A percentile compares a stretch with the other conserved stretches of the same genome.
Evolutionary conservation across 2,329 filamentous ascomycete genomes (phyloP).

Genomic region (Chaetomium sp.): DNA sequence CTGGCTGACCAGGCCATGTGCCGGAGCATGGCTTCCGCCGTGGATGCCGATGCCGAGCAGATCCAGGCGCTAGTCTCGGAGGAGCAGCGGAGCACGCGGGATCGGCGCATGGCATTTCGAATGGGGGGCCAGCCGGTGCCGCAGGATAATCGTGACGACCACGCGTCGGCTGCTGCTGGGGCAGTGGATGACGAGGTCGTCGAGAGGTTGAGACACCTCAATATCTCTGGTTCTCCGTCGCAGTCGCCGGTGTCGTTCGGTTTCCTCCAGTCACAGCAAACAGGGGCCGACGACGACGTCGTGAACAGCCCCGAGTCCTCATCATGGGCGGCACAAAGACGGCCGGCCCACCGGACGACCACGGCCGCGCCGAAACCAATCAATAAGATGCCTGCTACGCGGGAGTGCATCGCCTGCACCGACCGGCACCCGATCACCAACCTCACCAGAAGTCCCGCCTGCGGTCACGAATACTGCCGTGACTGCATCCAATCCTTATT

Average conservation of each 20-base stretch:
- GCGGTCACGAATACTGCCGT: constrained; percentile 46
- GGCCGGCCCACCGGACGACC: too few relatives aligned
- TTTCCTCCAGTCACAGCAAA: background rate
- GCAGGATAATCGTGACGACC: background rate
- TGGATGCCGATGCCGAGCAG: constrained; percentile 10
- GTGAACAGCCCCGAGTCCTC: constrained; percentile 12
- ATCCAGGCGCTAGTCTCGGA: constrained; percentile 6
- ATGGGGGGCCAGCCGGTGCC: background rate
- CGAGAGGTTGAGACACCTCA: background rate
- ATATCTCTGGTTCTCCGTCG: background rate
- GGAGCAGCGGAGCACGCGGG: constrained; percentile 13
- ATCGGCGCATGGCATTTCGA: constrained; percentile 14
- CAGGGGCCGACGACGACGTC: background rate
- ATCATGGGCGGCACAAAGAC: constrained; percentile 4
- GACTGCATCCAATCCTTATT: constrained; percentile 43
- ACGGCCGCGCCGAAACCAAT: too few relatives aligned
- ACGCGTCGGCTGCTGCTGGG: background rate
- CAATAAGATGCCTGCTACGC: too few relatives aligned
- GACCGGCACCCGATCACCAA: background rate
- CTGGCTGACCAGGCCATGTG: constrained; percentile 16
- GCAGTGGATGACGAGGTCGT: background rate
- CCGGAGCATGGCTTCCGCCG: constrained; percentile 19
- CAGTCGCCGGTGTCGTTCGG: background rate
- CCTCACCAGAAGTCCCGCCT: constrained; percentile 21
- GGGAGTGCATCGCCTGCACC: background rate